A percentile compares a stretch with the other conserved stretches of the same genome.
phyloP scores from a whole-genome alignment of 2,329 filamentous ascomycete species.

The Purpureocillium takamizusanense region DNA sequence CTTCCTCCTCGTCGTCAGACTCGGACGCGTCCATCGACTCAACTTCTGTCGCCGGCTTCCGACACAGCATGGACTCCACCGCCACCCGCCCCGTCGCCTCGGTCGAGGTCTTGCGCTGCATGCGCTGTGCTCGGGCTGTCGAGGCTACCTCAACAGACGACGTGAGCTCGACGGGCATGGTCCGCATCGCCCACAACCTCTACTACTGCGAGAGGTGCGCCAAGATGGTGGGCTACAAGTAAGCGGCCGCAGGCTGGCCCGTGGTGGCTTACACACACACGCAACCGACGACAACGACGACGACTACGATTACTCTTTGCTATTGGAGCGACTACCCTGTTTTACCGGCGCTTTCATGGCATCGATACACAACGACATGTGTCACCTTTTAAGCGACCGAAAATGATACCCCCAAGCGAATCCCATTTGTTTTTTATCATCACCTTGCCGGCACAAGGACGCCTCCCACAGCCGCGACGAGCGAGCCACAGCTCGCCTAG shows the following conservation, averaged over 20 bases:
- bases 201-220: slow-evolving; percentile 60
- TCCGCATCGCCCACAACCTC: slow-evolving; percentile 54
- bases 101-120: slow-evolving; percentile 53
- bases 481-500: too few species aligned
- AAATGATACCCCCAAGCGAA: neutral
- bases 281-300: too few species aligned
- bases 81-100: slow-evolving; percentile 35
- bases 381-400: neutral
- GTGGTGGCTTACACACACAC: too few species aligned
- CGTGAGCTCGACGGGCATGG: slow-evolving; percentile 49
- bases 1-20: slow-evolving; percentile 25
- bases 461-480: neutral
- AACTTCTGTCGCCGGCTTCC: slow-evolving; percentile 20
- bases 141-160: slow-evolving; percentile 55
- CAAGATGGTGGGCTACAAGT: slow-evolving; percentile 55
- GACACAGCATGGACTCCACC: slow-evolving; percentile 40
- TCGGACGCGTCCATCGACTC: slow-evolving; percentile 28
- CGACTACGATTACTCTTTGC: too few species aligned
- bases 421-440: neutral
- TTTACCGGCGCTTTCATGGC: too few species aligned
- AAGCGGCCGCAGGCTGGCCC: slow-evolving; percentile 16
- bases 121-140: slow-evolving; percentile 50
- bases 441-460: neutral
- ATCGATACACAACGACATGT: too few species aligned
- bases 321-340: too few species aligned